Evolutionary conservation across 352 stramenopile genomes (phyloP), one percentile per base, ranked within the genome.

Genomic region (Globisporangium barbulae): DNA sequence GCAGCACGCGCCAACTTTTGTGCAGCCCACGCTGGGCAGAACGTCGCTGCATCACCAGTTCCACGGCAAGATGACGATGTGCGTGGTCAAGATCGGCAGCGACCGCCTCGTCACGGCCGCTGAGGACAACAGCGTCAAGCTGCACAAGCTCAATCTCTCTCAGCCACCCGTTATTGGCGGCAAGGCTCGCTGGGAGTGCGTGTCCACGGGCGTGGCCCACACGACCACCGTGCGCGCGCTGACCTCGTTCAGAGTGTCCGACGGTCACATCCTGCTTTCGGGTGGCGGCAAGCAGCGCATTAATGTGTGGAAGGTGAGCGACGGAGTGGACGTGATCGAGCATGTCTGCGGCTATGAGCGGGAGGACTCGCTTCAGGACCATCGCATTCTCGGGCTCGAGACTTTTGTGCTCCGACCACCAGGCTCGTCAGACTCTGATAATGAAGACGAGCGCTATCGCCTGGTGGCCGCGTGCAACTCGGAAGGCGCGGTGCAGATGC

Each of bases 91-190:
- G 48, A 61, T 92, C 15, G 74, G 71, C 12, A 73, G 70, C 49
- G 64, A 79, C 13, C 73, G 69, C 0, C 54, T 96, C 12, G 65
- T 94, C 55, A 93, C 88, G 2, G 83, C 85, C 12, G 76, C 77
- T 28, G 88, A 96, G 58, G 88, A 96, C 71, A 94, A 94, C 67
- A 86, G 81, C 19, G 58, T 96, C 35, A 91, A 91, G 66, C 70
- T 96, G 8, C 83, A 94, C 68, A 58, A 61, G 3, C 80, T 47
- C 39, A 58, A 59, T 2, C 80, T 47, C 39, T 45, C 39, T 5
- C 41, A 47, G 41, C 2, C 41, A 45, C 12, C 7, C 39, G 12
- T n/a, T 45, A 5, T 45, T 6, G 39, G 15, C 47, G 48, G 30
- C 2, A 22, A 25, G 41, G 45, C 28, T 54, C 62, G 73, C 9